phyloP scores from a whole-genome alignment of 2,329 filamentous ascomycete genomes.

The Diaporthe vaccinii region DNA sequence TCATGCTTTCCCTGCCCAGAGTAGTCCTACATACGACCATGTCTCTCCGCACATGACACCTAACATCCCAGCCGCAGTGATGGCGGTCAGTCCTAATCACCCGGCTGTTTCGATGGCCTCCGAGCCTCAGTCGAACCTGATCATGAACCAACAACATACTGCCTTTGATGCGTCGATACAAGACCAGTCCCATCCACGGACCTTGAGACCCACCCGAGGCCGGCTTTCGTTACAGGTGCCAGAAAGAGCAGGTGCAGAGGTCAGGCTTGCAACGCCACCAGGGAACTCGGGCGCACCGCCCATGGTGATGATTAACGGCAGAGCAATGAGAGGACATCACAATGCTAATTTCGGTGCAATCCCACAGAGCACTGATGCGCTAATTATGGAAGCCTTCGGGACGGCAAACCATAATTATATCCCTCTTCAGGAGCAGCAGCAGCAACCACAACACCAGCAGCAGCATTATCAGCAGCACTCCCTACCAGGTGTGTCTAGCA shows the following conservation, averaged over 20 bases:
- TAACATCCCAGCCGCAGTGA: slow-evolving; percentile 5
- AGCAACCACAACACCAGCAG: slow-evolving; percentile 26
- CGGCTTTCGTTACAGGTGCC: slow-evolving; percentile 74
- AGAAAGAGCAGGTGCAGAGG: slow-evolving; percentile 48
- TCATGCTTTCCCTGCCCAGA: slow-evolving; percentile 75
- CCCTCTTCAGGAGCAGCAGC: slow-evolving; percentile 22
- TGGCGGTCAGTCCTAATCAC: slow-evolving; percentile 14
- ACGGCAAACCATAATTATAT: background rate
- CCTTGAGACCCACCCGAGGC: slow-evolving; percentile 56
- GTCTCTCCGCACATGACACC: slow-evolving; percentile 29
- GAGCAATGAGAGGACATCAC: slow-evolving; percentile 37
- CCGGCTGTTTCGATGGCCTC: slow-evolving; percentile 5
- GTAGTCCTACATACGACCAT: slow-evolving; percentile 45
- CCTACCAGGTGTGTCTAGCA: background rate
- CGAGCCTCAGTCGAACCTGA: slow-evolving; percentile 22
- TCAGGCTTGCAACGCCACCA: slow-evolving; percentile 49
- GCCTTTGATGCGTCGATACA: slow-evolving; percentile 30
- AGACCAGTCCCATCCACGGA: background rate
- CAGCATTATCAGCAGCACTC: slow-evolving; percentile 30
- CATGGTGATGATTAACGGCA: slow-evolving; percentile 50
- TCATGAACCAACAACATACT: slow-evolving; percentile 22
- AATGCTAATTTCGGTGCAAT: background rate
- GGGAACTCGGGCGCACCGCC: slow-evolving; percentile 40
- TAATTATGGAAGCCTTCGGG: slow-evolving; percentile 3
- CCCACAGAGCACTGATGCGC: background rate